phyloP scores from a whole-genome alignment of 176 grass and related monocot species.

The Pontederia paniculata region DNA sequence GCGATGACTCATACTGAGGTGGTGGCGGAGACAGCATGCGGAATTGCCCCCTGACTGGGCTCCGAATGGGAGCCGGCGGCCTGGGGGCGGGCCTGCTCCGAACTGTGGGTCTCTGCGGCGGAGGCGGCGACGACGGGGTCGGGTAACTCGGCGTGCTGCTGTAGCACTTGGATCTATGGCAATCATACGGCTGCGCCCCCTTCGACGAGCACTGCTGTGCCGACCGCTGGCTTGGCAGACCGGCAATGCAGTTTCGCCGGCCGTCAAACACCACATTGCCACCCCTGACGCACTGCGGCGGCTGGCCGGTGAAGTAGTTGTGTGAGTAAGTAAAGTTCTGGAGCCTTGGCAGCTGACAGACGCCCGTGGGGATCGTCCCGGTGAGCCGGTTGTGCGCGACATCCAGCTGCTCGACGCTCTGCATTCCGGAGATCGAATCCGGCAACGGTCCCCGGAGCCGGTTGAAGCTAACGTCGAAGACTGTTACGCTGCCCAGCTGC shows the following conservation, averaged over 20 bases:
- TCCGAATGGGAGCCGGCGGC: slow-evolving; percentile 11
- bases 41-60: background rate
- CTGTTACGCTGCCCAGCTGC: slow-evolving; percentile 32
- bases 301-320: slow-evolving; percentile 58
- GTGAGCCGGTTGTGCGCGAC: slow-evolving; percentile 43
- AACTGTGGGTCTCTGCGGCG: slow-evolving; percentile 1
- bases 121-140: slow-evolving; percentile 1
- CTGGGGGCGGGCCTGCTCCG: background rate
- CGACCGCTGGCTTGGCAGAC: slow-evolving; percentile 27
- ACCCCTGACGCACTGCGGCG: background rate
- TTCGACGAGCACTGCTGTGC: slow-evolving; percentile 38
- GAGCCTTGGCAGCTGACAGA: slow-evolving; percentile 32
- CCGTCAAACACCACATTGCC: slow-evolving; percentile 27
- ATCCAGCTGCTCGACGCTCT: slow-evolving; percentile 41
- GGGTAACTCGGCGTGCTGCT: background rate
- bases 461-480: slow-evolving; percentile 85
- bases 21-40: slow-evolving; percentile 18
- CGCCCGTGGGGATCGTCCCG: slow-evolving; percentile 33
- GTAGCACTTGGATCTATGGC: slow-evolving; percentile 63
- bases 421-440: slow-evolving; percentile 10
- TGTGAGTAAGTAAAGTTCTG: slow-evolving; percentile 60
- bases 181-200: slow-evolving; percentile 52
- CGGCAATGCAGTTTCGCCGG: slow-evolving; percentile 59
- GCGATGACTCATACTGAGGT: slow-evolving; percentile 8
- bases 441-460: slow-evolving; percentile 37